A percentile compares a stretch with the other conserved stretches of the same genome.
Conservation (phyloP, 257 asterid genomes). For the Handroanthus guayacan region DNA sequence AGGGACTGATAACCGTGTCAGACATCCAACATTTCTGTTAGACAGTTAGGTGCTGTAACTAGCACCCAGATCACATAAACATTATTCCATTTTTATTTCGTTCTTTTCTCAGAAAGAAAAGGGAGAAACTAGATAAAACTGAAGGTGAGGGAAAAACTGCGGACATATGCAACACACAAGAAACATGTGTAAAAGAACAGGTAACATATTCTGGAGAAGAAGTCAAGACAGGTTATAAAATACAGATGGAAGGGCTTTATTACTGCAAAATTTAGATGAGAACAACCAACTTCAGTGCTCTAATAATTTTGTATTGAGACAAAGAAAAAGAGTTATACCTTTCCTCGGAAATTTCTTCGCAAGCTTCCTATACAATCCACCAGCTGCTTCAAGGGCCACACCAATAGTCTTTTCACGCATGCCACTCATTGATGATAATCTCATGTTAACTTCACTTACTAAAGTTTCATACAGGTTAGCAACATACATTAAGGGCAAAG, state of each 20-base stretch:
- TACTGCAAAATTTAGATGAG: slow-evolving; percentile 16
- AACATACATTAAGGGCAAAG: slow-evolving; percentile 91
- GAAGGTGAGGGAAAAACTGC: neutral
- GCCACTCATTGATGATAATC: slow-evolving; percentile 74
- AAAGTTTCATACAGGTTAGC: slow-evolving; percentile 93
- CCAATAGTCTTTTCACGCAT: slow-evolving; percentile 93
- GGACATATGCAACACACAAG: neutral
- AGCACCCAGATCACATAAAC: slow-evolving; percentile 1
- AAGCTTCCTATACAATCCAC: slow-evolving; percentile 96
- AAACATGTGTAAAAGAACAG: neutral
- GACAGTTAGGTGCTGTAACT: slow-evolving; percentile 4
- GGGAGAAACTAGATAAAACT: neutral
- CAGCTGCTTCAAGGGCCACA: slow-evolving; percentile 99
- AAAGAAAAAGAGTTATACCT: slow-evolving; percentile 53
- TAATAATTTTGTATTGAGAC: slow-evolving; percentile 19
- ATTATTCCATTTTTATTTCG: neutral
- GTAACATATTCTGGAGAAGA: slow-evolving; percentile 12
- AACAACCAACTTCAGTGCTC: slow-evolving; percentile 17
- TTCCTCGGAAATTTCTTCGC: slow-evolving; percentile 87
- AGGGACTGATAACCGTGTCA: slow-evolving; percentile 18
- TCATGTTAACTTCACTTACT: slow-evolving; percentile 84
- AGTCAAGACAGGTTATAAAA: slow-evolving; percentile 2
- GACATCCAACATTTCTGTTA: neutral
- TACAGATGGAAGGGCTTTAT: neutral
- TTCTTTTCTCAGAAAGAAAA: slow-evolving; percentile 2